These are phyloP conservation scores for Pelargonium cotyledonis DNA, from an alignment of 441 rosid genomes.

Conservation along the genomic window DNA sequence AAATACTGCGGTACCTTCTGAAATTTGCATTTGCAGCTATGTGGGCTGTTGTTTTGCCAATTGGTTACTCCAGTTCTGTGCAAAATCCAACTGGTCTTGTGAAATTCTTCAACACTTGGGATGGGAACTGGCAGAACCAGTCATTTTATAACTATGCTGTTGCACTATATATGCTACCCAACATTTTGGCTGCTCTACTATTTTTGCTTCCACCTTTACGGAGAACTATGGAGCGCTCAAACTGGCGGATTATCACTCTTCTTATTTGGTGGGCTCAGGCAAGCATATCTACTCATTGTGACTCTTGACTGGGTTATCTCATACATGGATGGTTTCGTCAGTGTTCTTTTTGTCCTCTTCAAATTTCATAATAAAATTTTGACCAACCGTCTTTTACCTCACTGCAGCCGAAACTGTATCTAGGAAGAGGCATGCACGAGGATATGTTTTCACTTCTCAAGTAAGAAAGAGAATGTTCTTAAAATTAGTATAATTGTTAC, in stretches of 20 bases:
- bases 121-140: constrained; percentile 54
- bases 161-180: constrained; percentile 80
- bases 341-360: not conserved
- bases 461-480: constrained; percentile 40
- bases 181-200: constrained; percentile 60
- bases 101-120: constrained; percentile 64
- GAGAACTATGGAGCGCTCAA: constrained; percentile 83
- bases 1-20: constrained; percentile 70
- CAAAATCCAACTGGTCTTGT: constrained; percentile 69
- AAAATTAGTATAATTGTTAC: not conserved
- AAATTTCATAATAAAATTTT: constrained; percentile 9
- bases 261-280: constrained; percentile 99
- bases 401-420: constrained; percentile 76
- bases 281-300: constrained; percentile 28
- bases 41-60: constrained; percentile 84
- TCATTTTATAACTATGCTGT: constrained; percentile 68
- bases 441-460: constrained; percentile 72
- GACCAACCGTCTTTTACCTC: not conserved
- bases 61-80: constrained; percentile 69
- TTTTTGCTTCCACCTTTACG: constrained; percentile 79
- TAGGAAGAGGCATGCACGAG: constrained; percentile 99
- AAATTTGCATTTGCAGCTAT: constrained; percentile 73
- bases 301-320: not conserved
- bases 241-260: constrained; percentile 59
- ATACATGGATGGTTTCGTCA: not conserved